Conservation (phyloP, 2,329 filamentous ascomycete genomes). For the Clathrospora elynae region DNA sequence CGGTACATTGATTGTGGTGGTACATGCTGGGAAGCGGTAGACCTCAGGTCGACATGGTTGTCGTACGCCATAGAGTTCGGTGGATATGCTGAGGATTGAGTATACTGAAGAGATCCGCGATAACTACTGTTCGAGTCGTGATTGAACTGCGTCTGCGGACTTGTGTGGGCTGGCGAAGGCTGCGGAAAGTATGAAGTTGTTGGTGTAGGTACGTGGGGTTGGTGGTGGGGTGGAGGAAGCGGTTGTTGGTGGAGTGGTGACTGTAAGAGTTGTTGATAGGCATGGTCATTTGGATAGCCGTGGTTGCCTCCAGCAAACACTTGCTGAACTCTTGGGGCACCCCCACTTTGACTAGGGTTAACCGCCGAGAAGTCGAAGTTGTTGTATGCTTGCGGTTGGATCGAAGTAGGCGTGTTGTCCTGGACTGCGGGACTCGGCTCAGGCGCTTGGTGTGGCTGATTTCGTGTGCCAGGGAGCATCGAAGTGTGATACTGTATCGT, state of each 20-base stretch:
- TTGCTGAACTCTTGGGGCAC: conserved; percentile 19
- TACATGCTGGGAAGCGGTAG: conserved; percentile 27
- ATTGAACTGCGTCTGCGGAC: conserved; percentile 29
- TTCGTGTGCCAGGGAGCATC: conserved; percentile 44
- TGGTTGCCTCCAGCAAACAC: conserved; percentile 18
- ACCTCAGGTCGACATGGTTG: conserved; percentile 24
- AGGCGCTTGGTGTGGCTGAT: conserved; percentile 23
- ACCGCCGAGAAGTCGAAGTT: conserved; percentile 37
- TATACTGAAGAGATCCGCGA: conserved; percentile 29
- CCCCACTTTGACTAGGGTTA: conserved; percentile 20
- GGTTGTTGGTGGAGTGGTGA: conserved; percentile 43
- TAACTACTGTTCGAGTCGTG: conserved; percentile 26
- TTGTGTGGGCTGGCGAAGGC: conserved; percentile 35
- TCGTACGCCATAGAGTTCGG: conserved; percentile 35
- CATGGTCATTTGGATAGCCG: conserved; percentile 33
- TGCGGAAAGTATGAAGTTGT: conserved; percentile 43
- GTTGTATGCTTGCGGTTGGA: conserved; percentile 36
- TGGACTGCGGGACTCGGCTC: conserved; percentile 23
- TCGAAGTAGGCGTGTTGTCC: conserved; percentile 29
- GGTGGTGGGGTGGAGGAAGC: conserved; percentile 34
- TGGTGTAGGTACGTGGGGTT: conserved; percentile 34
- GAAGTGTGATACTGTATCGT: conserved; percentile 48
- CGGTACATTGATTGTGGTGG: conserved; percentile 33
- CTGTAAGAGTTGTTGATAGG: conserved; percentile 37
- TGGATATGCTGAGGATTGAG: conserved; percentile 31